phyloP scores from a whole-genome alignment of 2,329 filamentous ascomycete genomes.

The Scedosporium aurantiacum region DNA sequence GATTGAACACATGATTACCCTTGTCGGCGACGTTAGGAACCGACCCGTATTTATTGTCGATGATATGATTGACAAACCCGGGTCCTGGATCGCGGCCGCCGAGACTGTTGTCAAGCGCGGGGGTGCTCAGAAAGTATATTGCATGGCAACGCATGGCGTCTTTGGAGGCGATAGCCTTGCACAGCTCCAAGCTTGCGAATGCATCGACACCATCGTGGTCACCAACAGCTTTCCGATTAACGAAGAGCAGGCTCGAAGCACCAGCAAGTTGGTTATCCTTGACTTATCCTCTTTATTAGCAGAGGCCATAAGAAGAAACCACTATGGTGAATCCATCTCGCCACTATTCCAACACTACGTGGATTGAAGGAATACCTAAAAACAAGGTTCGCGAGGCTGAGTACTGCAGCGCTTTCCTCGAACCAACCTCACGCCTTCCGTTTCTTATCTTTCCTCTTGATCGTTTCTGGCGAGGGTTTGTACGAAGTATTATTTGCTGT shows the following conservation, averaged over 20 bases:
- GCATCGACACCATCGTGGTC: constrained; percentile 87
- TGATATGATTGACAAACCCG: constrained; percentile 97
- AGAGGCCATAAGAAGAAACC: constrained; percentile 89
- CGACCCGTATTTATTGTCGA: constrained; percentile 90
- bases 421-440: neutral
- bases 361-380: neutral
- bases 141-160: constrained; percentile 91
- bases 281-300: constrained; percentile 80
- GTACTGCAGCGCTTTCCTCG: neutral
- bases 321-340: constrained; percentile 81
- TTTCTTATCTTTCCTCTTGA: neutral
- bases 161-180: constrained; percentile 85
- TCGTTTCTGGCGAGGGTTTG: neutral
- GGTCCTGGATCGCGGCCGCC: constrained; percentile 93
- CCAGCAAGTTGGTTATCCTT: constrained; percentile 77
- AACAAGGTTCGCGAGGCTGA: too few relatives aligned
- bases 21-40: constrained; percentile 89
- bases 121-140: constrained; percentile 86
- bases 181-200: constrained; percentile 83
- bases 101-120: constrained; percentile 94
- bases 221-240: constrained; percentile 95
- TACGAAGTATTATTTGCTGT: neutral
- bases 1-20: constrained; percentile 87
- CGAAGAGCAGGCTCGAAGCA: constrained; percentile 56
- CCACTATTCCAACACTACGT: constrained; percentile 53